These are phyloP conservation scores for Globomyces pollinis-pini DNA, from an alignment of 192 early-diverging fungal species.

Conservation along the genomic window DNA sequence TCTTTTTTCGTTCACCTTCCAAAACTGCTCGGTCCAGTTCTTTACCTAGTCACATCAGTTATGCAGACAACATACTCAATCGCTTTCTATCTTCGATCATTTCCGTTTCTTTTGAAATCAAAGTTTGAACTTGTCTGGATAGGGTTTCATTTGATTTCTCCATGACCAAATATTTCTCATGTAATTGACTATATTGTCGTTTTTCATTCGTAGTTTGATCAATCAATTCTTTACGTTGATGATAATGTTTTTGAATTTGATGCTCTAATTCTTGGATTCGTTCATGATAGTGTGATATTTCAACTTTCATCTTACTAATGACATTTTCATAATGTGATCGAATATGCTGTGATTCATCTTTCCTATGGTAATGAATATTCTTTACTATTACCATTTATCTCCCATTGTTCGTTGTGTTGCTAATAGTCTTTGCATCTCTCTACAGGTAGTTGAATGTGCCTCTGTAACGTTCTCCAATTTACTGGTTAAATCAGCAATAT, in stretches of 20 bases:
- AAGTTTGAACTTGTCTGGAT: constrained; percentile 11
- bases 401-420: constrained; percentile 24
- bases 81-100: constrained; percentile 27
- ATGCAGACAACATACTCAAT: constrained; percentile 17
- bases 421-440: constrained; percentile 33
- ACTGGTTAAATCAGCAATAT: constrained; percentile 26
- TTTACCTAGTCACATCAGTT: constrained; percentile 28
- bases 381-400: constrained; percentile 21
- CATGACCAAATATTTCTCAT: constrained; percentile 7
- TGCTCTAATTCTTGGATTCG: constrained; percentile 22
- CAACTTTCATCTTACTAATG: constrained; percentile 17
- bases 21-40: constrained; percentile 33
- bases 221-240: constrained; percentile 16
- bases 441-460: constrained; percentile 29
- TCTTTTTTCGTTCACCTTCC: constrained; percentile 29
- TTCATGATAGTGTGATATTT: constrained; percentile 3
- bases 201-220: constrained; percentile 28
- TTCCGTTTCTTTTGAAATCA: constrained; percentile 25
- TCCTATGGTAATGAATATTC: constrained; percentile 15
- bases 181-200: constrained; percentile 7
- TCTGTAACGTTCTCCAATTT: constrained; percentile 27
- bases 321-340: constrained; percentile 17
- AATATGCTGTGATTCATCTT: constrained; percentile 19
- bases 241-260: background rate
- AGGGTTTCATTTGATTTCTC: constrained; percentile 24